Percentiles rank a stretch among this genome's conserved stretches.
These are phyloP conservation scores for Endocalyx cinctus DNA, from an alignment of 2,329 filamentous ascomycete species.

Conservation along the genomic window DNA sequence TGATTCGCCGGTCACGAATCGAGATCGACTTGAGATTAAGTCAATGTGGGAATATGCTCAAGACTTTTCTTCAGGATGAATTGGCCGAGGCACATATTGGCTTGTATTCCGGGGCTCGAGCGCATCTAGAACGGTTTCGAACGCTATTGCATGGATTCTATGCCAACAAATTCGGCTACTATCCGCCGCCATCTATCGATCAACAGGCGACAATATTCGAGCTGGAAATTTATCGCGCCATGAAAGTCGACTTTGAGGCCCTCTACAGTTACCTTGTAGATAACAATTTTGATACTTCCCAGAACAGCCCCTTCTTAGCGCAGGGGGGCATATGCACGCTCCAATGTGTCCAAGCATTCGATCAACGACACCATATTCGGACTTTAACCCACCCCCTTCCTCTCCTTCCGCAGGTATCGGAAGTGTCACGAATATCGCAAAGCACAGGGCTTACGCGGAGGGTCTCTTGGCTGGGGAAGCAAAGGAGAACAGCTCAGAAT, in stretches of 20 bases:
- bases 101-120: conserved; percentile 53
- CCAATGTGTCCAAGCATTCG: conserved; percentile 64
- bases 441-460: too few relatives aligned
- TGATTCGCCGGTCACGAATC: conserved; percentile 57
- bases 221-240: conserved; percentile 52
- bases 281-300: conserved; percentile 42
- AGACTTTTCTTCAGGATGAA: conserved; percentile 67
- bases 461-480: conserved; percentile 37
- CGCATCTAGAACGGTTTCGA: conserved; percentile 70
- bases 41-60: conserved; percentile 53
- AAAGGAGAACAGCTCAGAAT: conserved; percentile 41
- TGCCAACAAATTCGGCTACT: conserved; percentile 63
- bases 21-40: conserved; percentile 63
- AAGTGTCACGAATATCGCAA: too few relatives aligned
- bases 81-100: conserved; percentile 63
- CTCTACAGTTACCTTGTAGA: conserved; percentile 71
- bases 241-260: conserved; percentile 66
- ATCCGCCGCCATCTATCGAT: conserved; percentile 54
- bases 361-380: conserved; percentile 53
- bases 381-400: conserved; percentile 64
- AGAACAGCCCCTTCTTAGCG: conserved; percentile 48
- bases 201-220: conserved; percentile 45
- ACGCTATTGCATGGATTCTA: conserved; percentile 65
- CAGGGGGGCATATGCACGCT: conserved; percentile 66
- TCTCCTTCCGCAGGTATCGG: conserved; percentile 50